Base-by-base conservation (phyloP, 495 filamentous ascomycete species). In the Penicillium roqueforti region DNA sequence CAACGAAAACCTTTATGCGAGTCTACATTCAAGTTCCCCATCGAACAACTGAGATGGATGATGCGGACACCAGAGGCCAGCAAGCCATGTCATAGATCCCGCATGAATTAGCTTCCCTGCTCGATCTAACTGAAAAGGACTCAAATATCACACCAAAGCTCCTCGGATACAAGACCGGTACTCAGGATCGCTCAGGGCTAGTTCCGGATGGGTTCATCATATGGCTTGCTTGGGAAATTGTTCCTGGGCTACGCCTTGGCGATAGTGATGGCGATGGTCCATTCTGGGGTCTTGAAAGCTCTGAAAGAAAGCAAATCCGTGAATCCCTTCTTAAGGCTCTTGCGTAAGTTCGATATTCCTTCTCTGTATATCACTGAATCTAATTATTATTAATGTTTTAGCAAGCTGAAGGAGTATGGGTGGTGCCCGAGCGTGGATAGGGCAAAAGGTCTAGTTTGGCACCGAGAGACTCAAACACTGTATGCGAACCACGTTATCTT, bases 11-110 rank as follows among this genome's bases (percentile, higher is more conserved):
- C 3, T 31, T 31, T 16, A 60, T 60, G 41, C 53, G 57, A 43
- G 37, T 60, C 18, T 56, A 56, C 26, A 38, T 56, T 48, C 57
- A 60, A 43, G 34, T 60, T 47, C 57, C 57, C n/a, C 25, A 51
- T 43, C 19, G 14, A 19, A 38, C 48, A 23, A 60, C 57, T 48
- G 53, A 60, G 38, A 52, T 45, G 23, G 43, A 60, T 36, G 47
- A 51, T 56, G 9, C 53, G 16, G 47, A 47, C 9, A 56, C 53
- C 25, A 56, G 57, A 53, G 14, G 42, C 34, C 53, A 41, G 8
- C 57, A 60, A 44, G 53, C 57, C 47, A 48, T 41, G 47, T 47
- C 20, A 47, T 56, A 34, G 25, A 47, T 6, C 8, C 47, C 53
- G 18, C 29, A 18, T 38, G 57, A 60, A 38, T 48, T 60, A 42